These are phyloP conservation scores for Boletus pseudo-olivaceus DNA, from an alignment of 768 basidiomycete species.

Conservation along the genomic window DNA sequence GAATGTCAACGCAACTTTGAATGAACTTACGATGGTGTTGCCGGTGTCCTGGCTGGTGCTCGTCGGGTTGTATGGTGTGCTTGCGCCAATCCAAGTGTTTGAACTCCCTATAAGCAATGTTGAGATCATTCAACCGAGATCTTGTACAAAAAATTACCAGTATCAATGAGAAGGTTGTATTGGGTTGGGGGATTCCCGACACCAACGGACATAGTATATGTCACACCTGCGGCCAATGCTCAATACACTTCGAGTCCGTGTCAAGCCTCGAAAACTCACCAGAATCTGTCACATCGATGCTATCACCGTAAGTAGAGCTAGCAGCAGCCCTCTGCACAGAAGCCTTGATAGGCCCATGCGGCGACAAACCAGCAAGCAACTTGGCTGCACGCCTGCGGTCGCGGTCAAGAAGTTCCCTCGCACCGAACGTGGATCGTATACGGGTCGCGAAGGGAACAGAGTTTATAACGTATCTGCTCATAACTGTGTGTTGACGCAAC, in stretches of 20 bases:
- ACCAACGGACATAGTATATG: slow-evolving; percentile 50
- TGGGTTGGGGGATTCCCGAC: slow-evolving; percentile 49
- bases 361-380: slow-evolving; percentile 49
- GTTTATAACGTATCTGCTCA: slow-evolving; percentile 37
- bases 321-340: slow-evolving; percentile 18
- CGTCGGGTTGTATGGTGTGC: slow-evolving; percentile 42
- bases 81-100: slow-evolving; percentile 58
- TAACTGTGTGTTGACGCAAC: slow-evolving; percentile 12
- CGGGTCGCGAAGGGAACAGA: slow-evolving; percentile 46
- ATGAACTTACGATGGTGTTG: slow-evolving; percentile 32
- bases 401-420: slow-evolving; percentile 47
- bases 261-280: slow-evolving; percentile 25
- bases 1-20: not conserved
- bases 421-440: slow-evolving; percentile 37
- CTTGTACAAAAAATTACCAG: slow-evolving; percentile 34
- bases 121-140: not conserved
- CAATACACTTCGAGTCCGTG: not conserved
- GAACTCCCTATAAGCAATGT: slow-evolving; percentile 34
- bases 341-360: slow-evolving; percentile 46
- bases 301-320: slow-evolving; percentile 13
- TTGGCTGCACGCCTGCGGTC: slow-evolving; percentile 55
- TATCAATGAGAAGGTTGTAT: slow-evolving; percentile 56
- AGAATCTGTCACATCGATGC: slow-evolving; percentile 57
- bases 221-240: slow-evolving; percentile 36
- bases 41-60: slow-evolving; percentile 43